Base-by-base conservation (phyloP, 176 grass and related monocot species). In the Miscanthus lutarioriparius region DNA sequence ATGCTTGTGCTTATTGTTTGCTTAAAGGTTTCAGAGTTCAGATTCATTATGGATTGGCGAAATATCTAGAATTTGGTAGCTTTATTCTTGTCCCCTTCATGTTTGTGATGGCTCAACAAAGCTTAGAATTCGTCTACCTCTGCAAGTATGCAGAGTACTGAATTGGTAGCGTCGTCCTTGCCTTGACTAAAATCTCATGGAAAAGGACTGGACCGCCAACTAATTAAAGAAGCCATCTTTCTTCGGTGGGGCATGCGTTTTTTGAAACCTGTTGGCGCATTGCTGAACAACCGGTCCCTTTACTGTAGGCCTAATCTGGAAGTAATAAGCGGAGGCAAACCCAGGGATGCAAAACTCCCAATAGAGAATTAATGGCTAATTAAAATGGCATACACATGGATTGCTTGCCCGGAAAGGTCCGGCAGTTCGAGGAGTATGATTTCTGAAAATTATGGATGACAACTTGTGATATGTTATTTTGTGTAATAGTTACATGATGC, bases 181-280 rank as follows among this genome's bases (percentile, higher is more conserved):
- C 1, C 41, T 11, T 43, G 41, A 0, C 41, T 43, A 9, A 13
- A 13, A 48, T 48, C 45, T 16, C 4, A 15, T 5, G 45, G 45
- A 48, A 48, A 47, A 48, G 14, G 79, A 8, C 44, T 61, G 7
- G 74, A 62, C 45, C 15, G n/a, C 84, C n/a, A 78, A 79, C 48
- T 86, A 86, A 74, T n/a, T 45, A 67, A 82, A 67, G 2, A 82
- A 86, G 43, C 25, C 37, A 6, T n/a, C 67, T 86, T 45, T 67
- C 26, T 45, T 67, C 26, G 20, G 74, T 78, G 37, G 7, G 23
- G 17, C 8, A 67, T 59, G 15, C 16, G 0, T 59, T 82, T 26
- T 32, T 65, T 51, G 10, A 49, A 78, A 58, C 10, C 43, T 43
- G 47, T 77, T 56, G 47, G 38, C 76, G n/a, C 6, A 13, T 67